Evolutionary conservation across 2,329 filamentous ascomycete species (phyloP).

Genomic region (Pseudocercospora fuligena): DNA sequence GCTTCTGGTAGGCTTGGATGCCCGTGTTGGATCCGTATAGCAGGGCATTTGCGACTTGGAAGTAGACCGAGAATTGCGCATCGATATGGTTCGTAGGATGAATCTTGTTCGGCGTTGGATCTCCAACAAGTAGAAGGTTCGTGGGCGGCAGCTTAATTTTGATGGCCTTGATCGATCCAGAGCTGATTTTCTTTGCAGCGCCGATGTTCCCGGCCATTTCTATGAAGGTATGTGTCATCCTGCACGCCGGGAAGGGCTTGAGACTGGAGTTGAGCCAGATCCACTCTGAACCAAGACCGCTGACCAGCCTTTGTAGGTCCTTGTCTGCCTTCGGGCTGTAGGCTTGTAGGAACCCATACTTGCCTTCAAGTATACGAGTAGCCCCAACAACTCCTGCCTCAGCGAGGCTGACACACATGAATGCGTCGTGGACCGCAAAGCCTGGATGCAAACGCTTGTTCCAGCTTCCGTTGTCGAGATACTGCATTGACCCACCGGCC

Average conservation of each 20-base stretch:
- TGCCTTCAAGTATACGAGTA: slow-evolving; percentile 35
- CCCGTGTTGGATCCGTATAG: slow-evolving; percentile 38
- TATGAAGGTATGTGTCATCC: slow-evolving; percentile 42
- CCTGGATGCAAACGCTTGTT: slow-evolving; percentile 48
- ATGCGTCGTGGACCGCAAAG: slow-evolving; percentile 47
- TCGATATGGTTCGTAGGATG: slow-evolving; percentile 44
- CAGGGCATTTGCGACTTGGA: slow-evolving; percentile 40
- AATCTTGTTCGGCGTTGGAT: slow-evolving; percentile 42
- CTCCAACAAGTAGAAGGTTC: slow-evolving; percentile 40
- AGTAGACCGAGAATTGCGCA: slow-evolving; percentile 44
- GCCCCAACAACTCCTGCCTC: slow-evolving; percentile 43
- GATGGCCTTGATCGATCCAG: slow-evolving; percentile 29
- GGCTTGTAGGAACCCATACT: slow-evolving; percentile 38
- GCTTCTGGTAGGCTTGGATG: slow-evolving; percentile 35
- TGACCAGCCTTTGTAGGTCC: slow-evolving; percentile 29
- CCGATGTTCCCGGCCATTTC: slow-evolving; percentile 36
- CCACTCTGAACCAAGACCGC: slow-evolving; percentile 35
- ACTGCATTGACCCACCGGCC: slow-evolving; percentile 47
- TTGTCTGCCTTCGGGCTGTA: slow-evolving; percentile 36
- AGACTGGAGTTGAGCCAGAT: slow-evolving; percentile 33
- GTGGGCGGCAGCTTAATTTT: slow-evolving; percentile 31
- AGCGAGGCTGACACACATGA: slow-evolving; percentile 43
- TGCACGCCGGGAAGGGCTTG: slow-evolving; percentile 40
- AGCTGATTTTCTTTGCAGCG: neutral
- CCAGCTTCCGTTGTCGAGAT: slow-evolving; percentile 46